A percentile compares a stretch with the other conserved stretches of the same genome.
Conservation (phyloP, 495 filamentous ascomycete genomes). For the Xylaria bambusicola region DNA sequence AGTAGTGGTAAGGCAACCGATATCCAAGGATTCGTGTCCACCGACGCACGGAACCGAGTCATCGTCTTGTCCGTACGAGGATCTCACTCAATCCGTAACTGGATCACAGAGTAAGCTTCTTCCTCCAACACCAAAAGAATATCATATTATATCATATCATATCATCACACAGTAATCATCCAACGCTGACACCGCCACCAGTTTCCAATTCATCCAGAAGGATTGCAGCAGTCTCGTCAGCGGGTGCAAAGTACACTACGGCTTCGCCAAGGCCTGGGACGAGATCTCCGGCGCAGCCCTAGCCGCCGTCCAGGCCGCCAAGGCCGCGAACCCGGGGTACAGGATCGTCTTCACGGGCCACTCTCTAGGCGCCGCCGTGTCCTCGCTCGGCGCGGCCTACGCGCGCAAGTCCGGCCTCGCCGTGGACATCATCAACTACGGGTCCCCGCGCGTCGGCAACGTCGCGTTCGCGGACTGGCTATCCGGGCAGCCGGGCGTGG, state of each 20-base stretch:
- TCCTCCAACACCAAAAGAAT: no score
- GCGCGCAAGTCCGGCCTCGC: slow-evolving; percentile 52
- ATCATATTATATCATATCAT: no score
- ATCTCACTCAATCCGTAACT: slow-evolving; percentile 62
- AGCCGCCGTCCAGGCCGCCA: slow-evolving; percentile 29
- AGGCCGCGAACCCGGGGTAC: slow-evolving; percentile 48
- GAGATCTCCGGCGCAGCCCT: slow-evolving; percentile 32
- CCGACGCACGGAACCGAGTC: slow-evolving; percentile 60
- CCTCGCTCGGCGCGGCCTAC: slow-evolving; percentile 59
- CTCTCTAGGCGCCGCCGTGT: slow-evolving; percentile 68
- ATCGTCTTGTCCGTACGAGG: slow-evolving; percentile 75
- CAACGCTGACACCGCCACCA: not conserved
- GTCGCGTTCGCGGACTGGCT: slow-evolving; percentile 56
- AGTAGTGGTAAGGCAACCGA: slow-evolving; percentile 59
- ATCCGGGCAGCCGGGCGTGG: slow-evolving; percentile 46
- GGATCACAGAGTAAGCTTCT: slow-evolving; percentile 60
- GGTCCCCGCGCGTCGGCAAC: slow-evolving; percentile 68
- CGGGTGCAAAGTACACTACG: slow-evolving; percentile 41
- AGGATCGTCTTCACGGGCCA: slow-evolving; percentile 64
- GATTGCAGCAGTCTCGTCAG: slow-evolving; percentile 34
- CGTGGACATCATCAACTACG: slow-evolving; percentile 62
- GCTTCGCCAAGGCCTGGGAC: slow-evolving; percentile 42
- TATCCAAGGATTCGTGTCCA: slow-evolving; percentile 68
- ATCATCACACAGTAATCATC: no score
- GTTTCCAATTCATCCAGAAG: slow-evolving; percentile 35